phyloP scores from a whole-genome alignment of 2,329 filamentous ascomycete genomes.

The Falciphora oryzae region DNA sequence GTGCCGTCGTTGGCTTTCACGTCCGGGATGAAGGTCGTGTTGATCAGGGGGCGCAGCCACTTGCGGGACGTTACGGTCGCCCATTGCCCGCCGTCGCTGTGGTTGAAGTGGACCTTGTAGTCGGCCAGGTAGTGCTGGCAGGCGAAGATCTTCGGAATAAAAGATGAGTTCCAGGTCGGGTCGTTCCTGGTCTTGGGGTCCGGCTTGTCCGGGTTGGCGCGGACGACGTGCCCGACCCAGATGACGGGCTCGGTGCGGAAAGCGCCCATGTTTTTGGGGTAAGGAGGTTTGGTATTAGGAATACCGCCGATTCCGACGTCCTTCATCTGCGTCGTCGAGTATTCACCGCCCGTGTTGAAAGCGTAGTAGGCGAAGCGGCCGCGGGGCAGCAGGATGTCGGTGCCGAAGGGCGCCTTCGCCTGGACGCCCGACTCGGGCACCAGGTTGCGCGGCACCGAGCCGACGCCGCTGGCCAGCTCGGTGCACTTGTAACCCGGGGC shows the following conservation, averaged over 20 bases:
- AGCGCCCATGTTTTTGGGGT: slow-evolving; percentile 28
- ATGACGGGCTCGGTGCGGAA: slow-evolving; percentile 33
- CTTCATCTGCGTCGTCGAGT: slow-evolving; percentile 23
- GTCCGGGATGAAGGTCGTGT: slow-evolving; percentile 26
- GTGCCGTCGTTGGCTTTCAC: slow-evolving; percentile 29
- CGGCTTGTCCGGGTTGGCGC: slow-evolving; percentile 17
- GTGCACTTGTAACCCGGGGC: slow-evolving; percentile 35
- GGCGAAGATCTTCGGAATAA: slow-evolving; percentile 29
- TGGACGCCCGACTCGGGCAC: slow-evolving; percentile 21
- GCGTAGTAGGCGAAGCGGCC: slow-evolving; percentile 30
- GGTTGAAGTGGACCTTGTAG: slow-evolving; percentile 30
- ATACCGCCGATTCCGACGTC: slow-evolving; percentile 26
- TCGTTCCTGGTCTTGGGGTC: slow-evolving; percentile 18
- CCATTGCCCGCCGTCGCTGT: slow-evolving; percentile 24
- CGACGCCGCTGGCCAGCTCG: slow-evolving; percentile 25
- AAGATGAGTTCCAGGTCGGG: slow-evolving; percentile 25
- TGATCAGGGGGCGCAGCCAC: slow-evolving; percentile 25
- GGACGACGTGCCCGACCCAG: slow-evolving; percentile 30
- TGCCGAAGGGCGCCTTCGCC: slow-evolving; percentile 24
- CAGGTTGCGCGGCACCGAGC: slow-evolving; percentile 19
- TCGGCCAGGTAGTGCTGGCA: slow-evolving; percentile 33
- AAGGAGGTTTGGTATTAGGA: slow-evolving; percentile 20
- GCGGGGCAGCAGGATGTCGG: slow-evolving; percentile 25
- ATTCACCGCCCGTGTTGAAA: slow-evolving; percentile 27
- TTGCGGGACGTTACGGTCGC: slow-evolving; percentile 21